phyloP scores from a whole-genome alignment of 805 yeast species.

The Spathaspora hagerdaliae region DNA sequence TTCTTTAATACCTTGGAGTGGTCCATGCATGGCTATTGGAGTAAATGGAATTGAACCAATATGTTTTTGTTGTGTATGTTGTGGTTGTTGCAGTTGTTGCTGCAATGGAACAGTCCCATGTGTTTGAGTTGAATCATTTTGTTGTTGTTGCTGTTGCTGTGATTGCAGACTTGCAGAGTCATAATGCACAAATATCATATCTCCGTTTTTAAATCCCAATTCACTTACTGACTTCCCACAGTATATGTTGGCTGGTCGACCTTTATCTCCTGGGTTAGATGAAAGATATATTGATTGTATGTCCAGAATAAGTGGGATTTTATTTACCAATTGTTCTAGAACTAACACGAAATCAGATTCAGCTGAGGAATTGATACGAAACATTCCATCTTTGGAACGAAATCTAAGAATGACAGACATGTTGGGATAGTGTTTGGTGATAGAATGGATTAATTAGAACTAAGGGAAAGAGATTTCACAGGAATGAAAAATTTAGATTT shows the following conservation, averaged over 20 bases:
- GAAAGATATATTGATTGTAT: slow-evolving; percentile 35
- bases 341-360: slow-evolving; percentile 41
- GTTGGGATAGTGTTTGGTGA: neutral
- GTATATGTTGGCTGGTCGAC: slow-evolving; percentile 36
- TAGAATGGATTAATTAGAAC: neutral
- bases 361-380: slow-evolving; percentile 55
- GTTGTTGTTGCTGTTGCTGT: neutral
- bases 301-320: slow-evolving; percentile 16
- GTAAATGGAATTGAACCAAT: neutral
- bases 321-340: slow-evolving; percentile 33
- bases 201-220: slow-evolving; percentile 57
- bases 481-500: neutral
- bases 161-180: slow-evolving; percentile 9
- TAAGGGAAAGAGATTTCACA: neutral
- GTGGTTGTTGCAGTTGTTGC: neutral
- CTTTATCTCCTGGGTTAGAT: slow-evolving; percentile 41
- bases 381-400: slow-evolving; percentile 80
- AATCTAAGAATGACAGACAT: slow-evolving; percentile 52
- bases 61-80: neutral
- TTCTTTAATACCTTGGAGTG: slow-evolving; percentile 39
- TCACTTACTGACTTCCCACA: slow-evolving; percentile 32
- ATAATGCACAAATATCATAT: slow-evolving; percentile 47
- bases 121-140: neutral
- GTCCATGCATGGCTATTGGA: slow-evolving; percentile 1
- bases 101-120: neutral